Evolutionary conservation across 2,329 filamentous ascomycete genomes (phyloP), one percentile per base, ranked within the genome.

Genomic region (Arthroderma sp.): DNA sequence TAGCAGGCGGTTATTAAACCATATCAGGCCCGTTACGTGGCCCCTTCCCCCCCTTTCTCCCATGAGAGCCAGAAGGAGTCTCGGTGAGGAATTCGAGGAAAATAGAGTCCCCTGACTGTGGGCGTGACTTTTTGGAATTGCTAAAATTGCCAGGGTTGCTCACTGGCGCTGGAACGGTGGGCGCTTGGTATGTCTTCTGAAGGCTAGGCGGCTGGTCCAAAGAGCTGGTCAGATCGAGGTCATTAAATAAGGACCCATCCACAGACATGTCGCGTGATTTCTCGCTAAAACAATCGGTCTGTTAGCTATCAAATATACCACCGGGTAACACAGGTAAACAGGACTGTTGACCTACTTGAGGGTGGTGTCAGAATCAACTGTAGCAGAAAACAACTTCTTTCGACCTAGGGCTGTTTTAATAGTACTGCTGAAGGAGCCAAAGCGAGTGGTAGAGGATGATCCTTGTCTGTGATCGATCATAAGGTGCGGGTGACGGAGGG

Each of bases 381-480:
- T 38, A 15, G 51, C 38, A 6, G 51, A 23, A 15, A 39, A 54
- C 13, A 19, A 8, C 15, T 54, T 54, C 51, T 54, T 54, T 38
- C 51, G 33, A 4, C 31, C 51, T 6, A 54, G 13, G 15, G 31
- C 51, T 21, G 23, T 60, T 56, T 63, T 71, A 5, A 64, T 63
- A 4, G 63, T 64, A 25, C 63, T 70, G n/a, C 64, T 59, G 23
- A 66, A 58, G 4, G 64, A 67, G 5, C 63, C 65, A 8, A 66
- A 54, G 17, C 49, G 57, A 23, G 60, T 56, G 23, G n/a, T n/a
- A n/a, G 57, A 57, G 4, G 56, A 55, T 17, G 61, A 61, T 1
- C 56, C 54, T 44, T 58, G 53, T 56, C 59, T 56, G 47, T 55
- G 8, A 55, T 33, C 52, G 56, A 15, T 59, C 56, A 2, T 63